Conservation (phyloP, 1,139 yeast genomes). For the Entelexis paramagnoliae region DNA sequence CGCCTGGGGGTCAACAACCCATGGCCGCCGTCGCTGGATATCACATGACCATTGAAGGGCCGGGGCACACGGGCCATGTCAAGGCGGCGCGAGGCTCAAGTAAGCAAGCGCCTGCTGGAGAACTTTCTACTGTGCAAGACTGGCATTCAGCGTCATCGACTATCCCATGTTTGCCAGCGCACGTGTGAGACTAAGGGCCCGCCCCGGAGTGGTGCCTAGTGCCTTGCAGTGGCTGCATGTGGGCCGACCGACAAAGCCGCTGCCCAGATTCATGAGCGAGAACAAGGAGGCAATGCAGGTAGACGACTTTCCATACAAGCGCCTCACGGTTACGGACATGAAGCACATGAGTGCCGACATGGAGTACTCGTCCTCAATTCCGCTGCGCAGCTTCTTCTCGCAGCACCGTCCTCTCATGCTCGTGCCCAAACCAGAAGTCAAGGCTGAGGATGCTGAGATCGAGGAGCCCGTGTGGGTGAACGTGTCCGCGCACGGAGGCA, state of each 20-base stretch:
- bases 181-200: constrained; percentile 1
- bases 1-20: neutral
- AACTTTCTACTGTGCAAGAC: constrained; percentile 1
- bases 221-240: neutral
- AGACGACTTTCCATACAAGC: constrained; percentile 23
- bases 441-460: neutral
- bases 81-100: neutral
- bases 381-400: constrained; percentile 28
- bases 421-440: constrained; percentile 15
- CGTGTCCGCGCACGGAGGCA: constrained; percentile 9
- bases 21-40: too few species aligned
- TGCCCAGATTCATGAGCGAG: constrained; percentile 14
- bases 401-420: constrained; percentile 30
- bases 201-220: neutral
- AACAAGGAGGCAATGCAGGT: constrained; percentile 4
- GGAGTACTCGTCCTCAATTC: constrained; percentile 22
- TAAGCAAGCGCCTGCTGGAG: neutral
- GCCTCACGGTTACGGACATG: constrained; percentile 19
- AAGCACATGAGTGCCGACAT: constrained; percentile 23
- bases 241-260: neutral
- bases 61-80: neutral
- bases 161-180: neutral
- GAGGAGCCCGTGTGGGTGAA: constrained; percentile 21
- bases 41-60: neutral
- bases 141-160: neutral